Evolutionary conservation across 768 basidiomycete species (phyloP).

Genomic region (Agrocybe chaxingu): DNA sequence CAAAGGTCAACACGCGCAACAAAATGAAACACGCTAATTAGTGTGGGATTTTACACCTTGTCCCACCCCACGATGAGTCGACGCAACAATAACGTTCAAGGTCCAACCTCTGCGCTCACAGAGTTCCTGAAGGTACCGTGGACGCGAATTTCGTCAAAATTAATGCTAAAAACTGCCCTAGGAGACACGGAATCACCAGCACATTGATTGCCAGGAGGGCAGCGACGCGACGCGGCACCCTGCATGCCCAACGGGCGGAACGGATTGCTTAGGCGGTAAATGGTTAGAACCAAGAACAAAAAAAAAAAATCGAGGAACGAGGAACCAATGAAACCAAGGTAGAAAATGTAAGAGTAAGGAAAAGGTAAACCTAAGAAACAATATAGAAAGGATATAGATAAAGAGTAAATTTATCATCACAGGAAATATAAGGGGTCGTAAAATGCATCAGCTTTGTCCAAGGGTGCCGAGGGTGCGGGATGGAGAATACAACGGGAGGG

Average conservation of each 20-base stretch:
- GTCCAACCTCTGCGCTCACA: constrained; percentile 80
- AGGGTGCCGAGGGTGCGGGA: constrained; percentile 6
- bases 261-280: background rate
- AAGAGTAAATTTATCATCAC: constrained; percentile 21
- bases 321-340: constrained; percentile 5
- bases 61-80: background rate
- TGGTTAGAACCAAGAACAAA: constrained; percentile 11
- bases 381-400: constrained; percentile 22
- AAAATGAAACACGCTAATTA: too few relatives aligned
- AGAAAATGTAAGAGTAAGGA: constrained; percentile 14
- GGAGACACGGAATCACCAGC: constrained; percentile 47
- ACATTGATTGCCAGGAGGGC: constrained; percentile 41
- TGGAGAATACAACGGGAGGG: constrained; percentile 12
- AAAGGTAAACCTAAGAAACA: constrained; percentile 5
- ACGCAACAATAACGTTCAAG: constrained; percentile 58
- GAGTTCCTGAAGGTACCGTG: constrained; percentile 69
- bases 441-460: constrained; percentile 19
- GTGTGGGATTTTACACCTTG: too few relatives aligned
- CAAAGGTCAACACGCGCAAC: too few relatives aligned
- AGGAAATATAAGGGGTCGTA: constrained; percentile 19
- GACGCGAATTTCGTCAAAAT: background rate
- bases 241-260: background rate
- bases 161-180: constrained; percentile 13
- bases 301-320: constrained; percentile 9
- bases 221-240: constrained; percentile 19